A percentile compares a stretch with the other conserved stretches of the same genome.
phyloP scores from a whole-genome alignment of 495 filamentous ascomycete species.

The Talaromyces adpressus region DNA sequence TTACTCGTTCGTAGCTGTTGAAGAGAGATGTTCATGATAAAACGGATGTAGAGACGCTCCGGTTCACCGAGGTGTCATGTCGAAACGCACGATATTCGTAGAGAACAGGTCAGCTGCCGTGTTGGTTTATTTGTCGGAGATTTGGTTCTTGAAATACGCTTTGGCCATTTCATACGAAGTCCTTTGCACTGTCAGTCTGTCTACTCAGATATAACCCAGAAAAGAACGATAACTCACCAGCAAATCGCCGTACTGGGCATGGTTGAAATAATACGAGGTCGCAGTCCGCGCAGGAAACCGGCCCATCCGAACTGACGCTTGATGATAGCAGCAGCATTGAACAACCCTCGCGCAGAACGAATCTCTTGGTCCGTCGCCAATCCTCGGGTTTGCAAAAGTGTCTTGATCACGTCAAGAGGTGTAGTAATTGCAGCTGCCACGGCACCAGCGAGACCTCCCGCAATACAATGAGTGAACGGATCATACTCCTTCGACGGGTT shows the following conservation, averaged over 20 bases:
- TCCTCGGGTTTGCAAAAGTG: constrained; percentile 87
- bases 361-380: constrained; percentile 74
- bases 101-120: background rate
- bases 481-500: constrained; percentile 82
- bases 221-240: constrained; percentile 58
- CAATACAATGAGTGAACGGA: constrained; percentile 83
- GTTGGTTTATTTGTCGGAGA: constrained; percentile 12
- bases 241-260: constrained; percentile 99
- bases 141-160: constrained; percentile 55
- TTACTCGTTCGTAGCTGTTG: background rate
- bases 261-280: constrained; percentile 87
- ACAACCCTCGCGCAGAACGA: constrained; percentile 74
- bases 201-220: background rate
- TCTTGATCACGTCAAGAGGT: constrained; percentile 96
- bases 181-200: constrained; percentile 33
- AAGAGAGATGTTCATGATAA: background rate
- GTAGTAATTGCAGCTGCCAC: constrained; percentile 91
- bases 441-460: constrained; percentile 87
- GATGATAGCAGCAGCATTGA: constrained; percentile 75
- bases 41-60: background rate
- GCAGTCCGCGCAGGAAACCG: constrained; percentile 89
- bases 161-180: constrained; percentile 76
- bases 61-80: background rate
- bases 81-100: background rate
- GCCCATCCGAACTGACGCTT: constrained; percentile 73